Percentiles rank a stretch among this genome's conserved stretches.
Conservation (phyloP, 139 green algal species). For the Picochlorum sp. region DNA sequence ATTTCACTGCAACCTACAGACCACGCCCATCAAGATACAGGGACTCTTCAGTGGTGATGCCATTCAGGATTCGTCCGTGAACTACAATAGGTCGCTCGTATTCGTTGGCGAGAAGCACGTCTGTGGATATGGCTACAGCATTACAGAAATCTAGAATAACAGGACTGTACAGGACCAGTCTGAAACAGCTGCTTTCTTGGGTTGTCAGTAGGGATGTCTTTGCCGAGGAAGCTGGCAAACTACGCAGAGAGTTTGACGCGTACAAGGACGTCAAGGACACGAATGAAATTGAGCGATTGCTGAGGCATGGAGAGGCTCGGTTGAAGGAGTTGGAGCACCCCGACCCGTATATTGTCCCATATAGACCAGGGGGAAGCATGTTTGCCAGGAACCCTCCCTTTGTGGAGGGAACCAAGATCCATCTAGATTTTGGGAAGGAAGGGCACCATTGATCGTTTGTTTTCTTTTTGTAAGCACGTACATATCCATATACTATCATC, state of each 20-base stretch:
- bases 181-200: constrained; percentile 46
- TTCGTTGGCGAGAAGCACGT: not conserved
- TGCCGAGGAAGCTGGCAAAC: constrained; percentile 25
- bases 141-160: constrained; percentile 26
- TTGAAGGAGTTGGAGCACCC: constrained; percentile 34
- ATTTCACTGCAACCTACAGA: too few species aligned
- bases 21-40: too few species aligned
- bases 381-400: constrained; percentile 48
- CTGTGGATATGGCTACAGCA: constrained; percentile 26
- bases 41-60: too few species aligned
- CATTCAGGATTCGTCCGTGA: too few species aligned
- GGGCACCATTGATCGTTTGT: not conserved
- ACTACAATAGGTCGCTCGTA: too few species aligned
- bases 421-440: constrained; percentile 26
- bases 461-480: too few species aligned
- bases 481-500: not conserved
- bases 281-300: constrained; percentile 19
- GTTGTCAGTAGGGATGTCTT: constrained; percentile 42
- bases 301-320: constrained; percentile 26
- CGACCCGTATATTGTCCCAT: constrained; percentile 52
- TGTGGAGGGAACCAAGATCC: constrained; percentile 9
- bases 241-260: constrained; percentile 27
- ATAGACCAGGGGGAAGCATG: constrained; percentile 42
- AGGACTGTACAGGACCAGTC: constrained; percentile 32
- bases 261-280: constrained; percentile 16